These are phyloP conservation scores for Ogataea degrootiae DNA, from an alignment of 805 yeast genomes.

Conservation along the genomic window DNA sequence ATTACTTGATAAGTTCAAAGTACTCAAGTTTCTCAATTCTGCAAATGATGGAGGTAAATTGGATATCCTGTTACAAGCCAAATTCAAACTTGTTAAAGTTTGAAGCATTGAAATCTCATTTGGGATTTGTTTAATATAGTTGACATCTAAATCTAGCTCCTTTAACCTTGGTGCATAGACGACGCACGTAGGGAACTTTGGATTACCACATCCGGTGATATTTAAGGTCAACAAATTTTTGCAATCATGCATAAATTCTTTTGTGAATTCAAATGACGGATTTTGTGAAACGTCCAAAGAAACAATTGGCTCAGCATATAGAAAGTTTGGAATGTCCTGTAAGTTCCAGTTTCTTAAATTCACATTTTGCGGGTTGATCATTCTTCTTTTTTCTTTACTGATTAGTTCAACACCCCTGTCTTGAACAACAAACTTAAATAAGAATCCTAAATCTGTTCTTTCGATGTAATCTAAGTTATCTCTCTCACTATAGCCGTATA, in stretches of 20 bases:
- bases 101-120: slow-evolving; percentile 47
- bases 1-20: slow-evolving; percentile 78
- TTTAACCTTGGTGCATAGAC: slow-evolving; percentile 64
- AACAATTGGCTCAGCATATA: slow-evolving; percentile 78
- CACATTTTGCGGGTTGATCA: slow-evolving; percentile 66
- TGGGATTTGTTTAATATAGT: slow-evolving; percentile 65
- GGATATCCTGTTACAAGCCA: slow-evolving; percentile 72
- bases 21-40: slow-evolving; percentile 46
- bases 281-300: slow-evolving; percentile 79
- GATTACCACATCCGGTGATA: slow-evolving; percentile 68
- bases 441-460: slow-evolving; percentile 74
- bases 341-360: slow-evolving; percentile 68
- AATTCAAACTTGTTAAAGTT: slow-evolving; percentile 52
- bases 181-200: slow-evolving; percentile 69
- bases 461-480: slow-evolving; percentile 78
- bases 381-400: slow-evolving; percentile 28
- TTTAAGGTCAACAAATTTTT: slow-evolving; percentile 61
- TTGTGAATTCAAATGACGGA: slow-evolving; percentile 78
- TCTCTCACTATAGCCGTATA: slow-evolving; percentile 75
- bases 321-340: slow-evolving; percentile 78
- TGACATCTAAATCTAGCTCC: slow-evolving; percentile 70
- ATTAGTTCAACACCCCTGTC: slow-evolving; percentile 49
- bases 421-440: slow-evolving; percentile 77
- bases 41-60: slow-evolving; percentile 59
- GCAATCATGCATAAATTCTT: slow-evolving; percentile 80